Evolutionary conservation across 345 rosid species (phyloP), one percentile per base, ranked within the genome.

Genomic region (Excoecaria cochinchinensis): DNA sequence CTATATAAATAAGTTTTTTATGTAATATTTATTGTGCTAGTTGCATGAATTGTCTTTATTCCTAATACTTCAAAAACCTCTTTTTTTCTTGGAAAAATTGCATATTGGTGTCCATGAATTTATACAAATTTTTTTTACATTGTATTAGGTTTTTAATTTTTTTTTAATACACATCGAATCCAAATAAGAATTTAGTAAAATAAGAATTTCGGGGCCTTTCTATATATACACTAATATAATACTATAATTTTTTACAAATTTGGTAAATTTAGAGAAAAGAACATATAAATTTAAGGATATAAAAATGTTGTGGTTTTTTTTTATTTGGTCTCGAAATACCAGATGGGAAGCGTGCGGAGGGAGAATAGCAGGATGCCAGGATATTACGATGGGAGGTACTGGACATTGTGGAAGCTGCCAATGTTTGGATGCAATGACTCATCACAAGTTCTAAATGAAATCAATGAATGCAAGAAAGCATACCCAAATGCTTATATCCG

Each of bases 351-450:
- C 36, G 85, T 88, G 42, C 55, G 52, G 17, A 84, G 90, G 44
- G 87, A 86, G 77, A 84, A 91, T 22, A 85, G 90, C 77, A 65
- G 74, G 59, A 85, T 86, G 60, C 91, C 93, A 1, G 92, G 96
- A 12, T 91, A 89, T 79, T 91, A 89, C 59, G 93, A 89, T 57
- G 87, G 93, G 57, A 85, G 96, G 77, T 89, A 87, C 58, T 91
- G 90, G 90, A 91, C 95, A 10, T 72, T 89, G 13, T 91, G 95
- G 95, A 89, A 89, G 80, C 85, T 91, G 70, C 95, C 93, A 11
- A 87, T 91, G 91, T 91, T 91, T 66, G 91, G 93, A 1, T 89
- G 93, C 91, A 87, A 66, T 9, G 91, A 89, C 46, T 58, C 93
- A 0, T 67, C 89, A n/a, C 89, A 88, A 51, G 90, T 89, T 48